Evolutionary conservation across 805 yeast species (phyloP), one percentile per base, ranked within the genome.

Genomic region (Scheffersomyces lignosus): DNA sequence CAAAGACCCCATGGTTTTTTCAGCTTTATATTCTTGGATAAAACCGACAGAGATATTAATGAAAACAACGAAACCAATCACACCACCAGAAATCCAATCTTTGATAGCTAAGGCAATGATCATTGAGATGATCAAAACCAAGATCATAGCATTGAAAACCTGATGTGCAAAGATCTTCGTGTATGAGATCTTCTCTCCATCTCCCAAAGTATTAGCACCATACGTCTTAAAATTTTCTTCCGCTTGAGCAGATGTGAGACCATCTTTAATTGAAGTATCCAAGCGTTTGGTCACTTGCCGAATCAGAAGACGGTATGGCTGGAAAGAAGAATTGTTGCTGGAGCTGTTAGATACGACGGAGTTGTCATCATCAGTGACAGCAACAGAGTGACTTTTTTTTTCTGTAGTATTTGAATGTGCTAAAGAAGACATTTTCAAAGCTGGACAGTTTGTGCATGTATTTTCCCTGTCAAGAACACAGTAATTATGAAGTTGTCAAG

Each of bases 81-180:
- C 91, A 37, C 91, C 93, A 33, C 89, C 93, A 6, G 87, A 80
- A 45, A 84, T 85, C 83, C 87, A 84, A 56, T 85, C 91, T 40
- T 71, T 69, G 45, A 85, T 81, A 15, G 83, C 89, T 33, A 83
- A 70, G 4, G 90, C 81, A 34, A 84, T 81, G 15, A 78, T 58
- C 84, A 81, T 77, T 13, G 87, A 78, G 25, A 82, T 81, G 36
- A 83, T 60, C 45, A 83, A 67, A 6, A 84, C 91, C 45, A 84
- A 60, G 33, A 83, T 80, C 93, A 84, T 84, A 31, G 93, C 91
- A 53, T 84, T 84, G 57, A 80, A 80, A 2, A 80, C 66, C 49
- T 84, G 93, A 45, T 81, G 83, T 27, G 82, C 62, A 18, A 84
- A 43, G 37, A 85, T 83, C 35, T 64, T 62, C 18, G 71, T 47